Evolutionary conservation across 2,329 filamentous ascomycete genomes (phyloP).

Genomic region (Cladophialophora psammophila): DNA sequence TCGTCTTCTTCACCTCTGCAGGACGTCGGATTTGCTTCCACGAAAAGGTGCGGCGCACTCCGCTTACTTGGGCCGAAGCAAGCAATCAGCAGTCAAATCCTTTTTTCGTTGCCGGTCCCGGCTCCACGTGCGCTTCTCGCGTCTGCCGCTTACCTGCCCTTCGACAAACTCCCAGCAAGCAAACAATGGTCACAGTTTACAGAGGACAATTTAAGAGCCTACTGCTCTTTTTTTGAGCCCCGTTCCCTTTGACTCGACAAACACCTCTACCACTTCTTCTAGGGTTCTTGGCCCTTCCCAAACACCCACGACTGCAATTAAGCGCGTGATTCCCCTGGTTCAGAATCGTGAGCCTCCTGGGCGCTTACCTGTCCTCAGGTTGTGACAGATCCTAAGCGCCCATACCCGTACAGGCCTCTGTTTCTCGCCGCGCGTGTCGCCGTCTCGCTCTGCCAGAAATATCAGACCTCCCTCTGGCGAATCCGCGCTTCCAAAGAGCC

Average conservation of each 20-base stretch:
- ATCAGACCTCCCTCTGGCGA: conserved; percentile 3
- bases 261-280: not conserved
- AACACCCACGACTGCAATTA: not conserved
- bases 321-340: conserved; percentile 3
- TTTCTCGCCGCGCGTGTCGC: conserved; percentile 19
- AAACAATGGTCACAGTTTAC: conserved; percentile 6
- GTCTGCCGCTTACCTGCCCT: conserved; percentile 33
- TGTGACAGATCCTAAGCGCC: conserved; percentile 31
- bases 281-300: not conserved
- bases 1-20: conserved; percentile 1
- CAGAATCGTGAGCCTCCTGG: conserved; percentile 6
- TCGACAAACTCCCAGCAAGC: conserved; percentile 8
- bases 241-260: not conserved
- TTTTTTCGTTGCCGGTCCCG: not conserved
- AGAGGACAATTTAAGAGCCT: not conserved
- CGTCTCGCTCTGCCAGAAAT: conserved; percentile 7
- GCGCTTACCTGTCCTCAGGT: conserved; percentile 22
- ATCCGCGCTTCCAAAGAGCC: conserved; percentile 21
- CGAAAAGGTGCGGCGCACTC: conserved; percentile 16
- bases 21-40: not conserved
- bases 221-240: not conserved
- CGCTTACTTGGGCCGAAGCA: conserved; percentile 4
- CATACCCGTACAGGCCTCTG: conserved; percentile 12
- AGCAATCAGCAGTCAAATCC: conserved; percentile 12
- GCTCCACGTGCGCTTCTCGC: conserved; percentile 36